These are phyloP conservation scores for Suillus alpinus DNA, from an alignment of 768 basidiomycete species.

Conservation along the genomic window DNA sequence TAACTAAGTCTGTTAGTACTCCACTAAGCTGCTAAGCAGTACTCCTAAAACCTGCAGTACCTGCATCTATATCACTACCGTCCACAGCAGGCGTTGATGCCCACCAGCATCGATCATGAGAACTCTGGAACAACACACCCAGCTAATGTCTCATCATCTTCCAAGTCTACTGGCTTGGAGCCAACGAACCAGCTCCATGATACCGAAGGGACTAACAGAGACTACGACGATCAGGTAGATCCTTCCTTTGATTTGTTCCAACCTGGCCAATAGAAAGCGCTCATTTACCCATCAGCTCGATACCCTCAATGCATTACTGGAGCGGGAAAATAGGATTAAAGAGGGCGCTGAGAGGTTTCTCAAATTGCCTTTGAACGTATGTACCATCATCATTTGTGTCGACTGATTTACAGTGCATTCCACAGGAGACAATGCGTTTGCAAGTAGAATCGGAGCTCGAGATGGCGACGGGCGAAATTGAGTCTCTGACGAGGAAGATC, in stretches of 20 bases:
- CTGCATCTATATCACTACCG: background rate
- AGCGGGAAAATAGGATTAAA: conserved; percentile 77
- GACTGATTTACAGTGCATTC: conserved; percentile 16
- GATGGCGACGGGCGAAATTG: conserved; percentile 73
- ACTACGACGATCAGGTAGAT: conserved; percentile 30
- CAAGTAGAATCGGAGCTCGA: conserved; percentile 78
- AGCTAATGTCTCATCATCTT: conserved; percentile 28
- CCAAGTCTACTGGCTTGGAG: conserved; percentile 27
- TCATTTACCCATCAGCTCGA: conserved; percentile 49
- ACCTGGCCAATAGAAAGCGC: background rate
- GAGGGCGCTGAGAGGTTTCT: conserved; percentile 92
- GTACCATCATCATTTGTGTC: background rate
- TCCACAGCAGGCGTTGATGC: conserved; percentile 19
- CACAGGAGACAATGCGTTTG: conserved; percentile 54
- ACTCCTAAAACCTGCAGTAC: background rate
- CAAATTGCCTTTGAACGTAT: conserved; percentile 57
- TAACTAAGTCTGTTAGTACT: background rate
- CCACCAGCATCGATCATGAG: conserved; percentile 29
- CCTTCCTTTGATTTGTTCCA: background rate
- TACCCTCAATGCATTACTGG: conserved; percentile 61
- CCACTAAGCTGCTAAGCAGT: background rate
- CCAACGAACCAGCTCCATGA: conserved; percentile 23
- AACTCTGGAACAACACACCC: conserved; percentile 20
- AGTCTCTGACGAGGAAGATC: conserved; percentile 51
- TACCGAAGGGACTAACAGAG: conserved; percentile 17